These are phyloP conservation scores for Serendipita sp. DNA, from an alignment of 768 basidiomycete genomes.

Conservation along the genomic window DNA sequence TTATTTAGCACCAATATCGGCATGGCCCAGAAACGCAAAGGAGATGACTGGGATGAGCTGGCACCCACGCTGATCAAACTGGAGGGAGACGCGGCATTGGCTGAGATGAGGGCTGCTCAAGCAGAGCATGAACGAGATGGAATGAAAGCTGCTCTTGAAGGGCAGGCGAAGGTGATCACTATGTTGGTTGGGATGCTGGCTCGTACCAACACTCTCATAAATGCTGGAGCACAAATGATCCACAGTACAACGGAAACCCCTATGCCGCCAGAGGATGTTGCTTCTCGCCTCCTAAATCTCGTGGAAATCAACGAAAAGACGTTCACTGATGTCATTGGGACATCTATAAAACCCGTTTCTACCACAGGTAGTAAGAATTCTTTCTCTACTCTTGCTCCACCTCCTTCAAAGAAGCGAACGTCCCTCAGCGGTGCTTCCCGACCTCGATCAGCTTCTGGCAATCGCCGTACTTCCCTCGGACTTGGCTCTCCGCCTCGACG, in stretches of 20 bases:
- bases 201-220: slow-evolving; percentile 55
- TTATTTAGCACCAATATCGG: slow-evolving; percentile 77
- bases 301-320: slow-evolving; percentile 53
- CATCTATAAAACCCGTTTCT: slow-evolving; percentile 45
- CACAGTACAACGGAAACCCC: slow-evolving; percentile 24
- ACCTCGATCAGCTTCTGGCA: slow-evolving; percentile 26
- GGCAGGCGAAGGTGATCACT: slow-evolving; percentile 52
- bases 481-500: slow-evolving; percentile 33
- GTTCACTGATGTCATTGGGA: slow-evolving; percentile 50
- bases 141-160: slow-evolving; percentile 40
- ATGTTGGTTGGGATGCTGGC: slow-evolving; percentile 67
- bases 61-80: slow-evolving; percentile 51
- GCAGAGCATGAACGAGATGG: slow-evolving; percentile 49
- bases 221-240: slow-evolving; percentile 35
- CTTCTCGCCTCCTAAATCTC: slow-evolving; percentile 33
- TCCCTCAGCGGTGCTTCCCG: slow-evolving; percentile 33
- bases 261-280: slow-evolving; percentile 30
- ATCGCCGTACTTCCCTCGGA: slow-evolving; percentile 1
- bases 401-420: slow-evolving; percentile 32
- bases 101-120: slow-evolving; percentile 54
- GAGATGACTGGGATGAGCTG: slow-evolving; percentile 62
- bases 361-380: slow-evolving; percentile 14
- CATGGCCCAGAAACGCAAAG: slow-evolving; percentile 61
- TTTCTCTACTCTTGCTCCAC: slow-evolving; percentile 32
- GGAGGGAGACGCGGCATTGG: slow-evolving; percentile 44